Conservation (phyloP, 192 early-diverging fungal genomes). For the Rhizophagus prolifer region DNA sequence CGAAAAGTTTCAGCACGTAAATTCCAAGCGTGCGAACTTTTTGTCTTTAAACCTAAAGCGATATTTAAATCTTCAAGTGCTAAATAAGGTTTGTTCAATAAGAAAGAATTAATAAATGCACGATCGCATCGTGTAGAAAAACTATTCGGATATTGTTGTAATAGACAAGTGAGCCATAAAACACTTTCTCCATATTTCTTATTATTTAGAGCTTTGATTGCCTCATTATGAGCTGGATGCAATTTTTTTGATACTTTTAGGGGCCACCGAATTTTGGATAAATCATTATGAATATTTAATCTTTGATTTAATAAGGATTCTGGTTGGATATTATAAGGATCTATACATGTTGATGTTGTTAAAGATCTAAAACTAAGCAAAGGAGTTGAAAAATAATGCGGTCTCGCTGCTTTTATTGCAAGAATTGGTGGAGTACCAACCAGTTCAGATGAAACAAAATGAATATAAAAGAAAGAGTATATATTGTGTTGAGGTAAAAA, state of each 20-base stretch:
- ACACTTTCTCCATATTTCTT: not conserved
- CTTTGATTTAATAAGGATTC: not conserved
- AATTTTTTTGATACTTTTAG: not conserved
- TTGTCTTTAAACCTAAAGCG: not conserved
- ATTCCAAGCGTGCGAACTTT: not conserved
- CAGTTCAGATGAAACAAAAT: not conserved
- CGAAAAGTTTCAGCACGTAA: constrained; percentile 19
- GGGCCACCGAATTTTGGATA: not conserved
- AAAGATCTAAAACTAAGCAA: not conserved
- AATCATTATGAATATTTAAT: not conserved
- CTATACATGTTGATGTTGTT: not conserved
- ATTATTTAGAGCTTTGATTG: not conserved
- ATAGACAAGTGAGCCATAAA: not conserved
- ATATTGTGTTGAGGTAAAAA: not conserved
- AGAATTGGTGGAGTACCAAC: not conserved
- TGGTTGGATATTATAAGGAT: not conserved
- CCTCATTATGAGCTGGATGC: constrained; percentile 2
- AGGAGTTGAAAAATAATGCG: not conserved
- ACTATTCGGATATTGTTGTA: constrained; percentile 6
- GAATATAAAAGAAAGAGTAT: not conserved
- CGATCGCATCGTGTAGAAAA: not conserved
- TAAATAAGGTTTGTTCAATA: not conserved
- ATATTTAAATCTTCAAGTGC: not conserved
- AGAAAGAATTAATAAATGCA: not conserved
- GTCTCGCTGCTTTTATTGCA: not conserved